Base-by-base conservation (phyloP, 2,329 filamentous ascomycete genomes). In the Fusarium ambrosium region DNA sequence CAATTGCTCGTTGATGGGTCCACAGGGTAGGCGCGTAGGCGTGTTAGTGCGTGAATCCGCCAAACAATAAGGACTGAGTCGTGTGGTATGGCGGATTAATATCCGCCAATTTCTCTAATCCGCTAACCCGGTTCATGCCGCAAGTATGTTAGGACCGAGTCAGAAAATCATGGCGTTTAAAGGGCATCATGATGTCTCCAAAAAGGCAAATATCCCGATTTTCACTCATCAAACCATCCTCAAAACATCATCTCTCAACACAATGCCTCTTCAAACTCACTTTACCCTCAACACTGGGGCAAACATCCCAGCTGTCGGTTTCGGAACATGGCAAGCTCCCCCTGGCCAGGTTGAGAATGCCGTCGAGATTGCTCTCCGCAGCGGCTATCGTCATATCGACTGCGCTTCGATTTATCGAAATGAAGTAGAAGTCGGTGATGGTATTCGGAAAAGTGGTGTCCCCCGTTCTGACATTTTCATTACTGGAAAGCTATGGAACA, bases 241-340 rank as follows among this genome's bases (percentile, higher is more conserved):
- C 11, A 45, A 11, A 29, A 37, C 14, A 18, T n/a, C n/a, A 14
- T 5, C 48, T 2, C 41, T 18, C n/a, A 36, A 9, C 62, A 64
- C 20, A 24, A 75, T 75, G 73, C 60, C 68, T 58, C 69, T 72
- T 13, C 66, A 51, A 14, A 64, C 68, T 9, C 61, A 73, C 34
- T 75, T 91, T 81, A 90, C 89, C 74, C 89, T 93, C 80, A 92
- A 93, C 84, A 92, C 90, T 61, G 93, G 93, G 69, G 92, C 89
- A 81, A 91, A 93, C 84, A 95, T 95, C 68, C 92, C 92, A 59
- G 90, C 91, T 74, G 84, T 95, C 73, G 92, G 92, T 71, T 87
- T 95, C 58, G 93, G 93, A 67, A 95, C 93, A 64, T 95, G 92
- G 92, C 92, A 95, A 16, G 71, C 73, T 20, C 66, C 68, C 11